Percentiles rank a stretch among this genome's conserved stretches.
Evolutionary conservation across 352 stramenopile species (phyloP).

Genomic region (Pythium plurisporium): DNA sequence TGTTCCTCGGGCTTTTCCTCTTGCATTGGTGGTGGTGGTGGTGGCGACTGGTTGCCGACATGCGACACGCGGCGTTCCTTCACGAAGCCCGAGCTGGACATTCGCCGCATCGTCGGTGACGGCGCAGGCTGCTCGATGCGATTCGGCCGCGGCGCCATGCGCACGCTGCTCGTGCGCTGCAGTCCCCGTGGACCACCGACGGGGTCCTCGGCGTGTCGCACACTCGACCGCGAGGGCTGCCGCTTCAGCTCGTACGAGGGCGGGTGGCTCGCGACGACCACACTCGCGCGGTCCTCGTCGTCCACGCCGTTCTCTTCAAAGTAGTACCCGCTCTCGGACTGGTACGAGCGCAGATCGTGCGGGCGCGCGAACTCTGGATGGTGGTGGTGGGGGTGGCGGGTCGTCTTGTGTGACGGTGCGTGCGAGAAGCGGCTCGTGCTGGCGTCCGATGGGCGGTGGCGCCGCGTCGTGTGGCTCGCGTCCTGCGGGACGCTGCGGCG

Average conservation of each 20-base stretch:
- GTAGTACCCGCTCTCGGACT: conserved; percentile 21
- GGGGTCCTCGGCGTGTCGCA: not conserved
- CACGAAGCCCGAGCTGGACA: not conserved
- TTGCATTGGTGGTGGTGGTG: not conserved
- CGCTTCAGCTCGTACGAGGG: not conserved
- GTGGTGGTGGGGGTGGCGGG: not conserved
- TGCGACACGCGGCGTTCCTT: conserved; percentile 2
- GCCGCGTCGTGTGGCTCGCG: not conserved
- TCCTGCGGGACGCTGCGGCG: not conserved
- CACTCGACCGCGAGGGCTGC: not conserved
- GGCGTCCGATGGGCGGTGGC: conserved; percentile 3
- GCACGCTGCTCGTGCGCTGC: conserved; percentile 6
- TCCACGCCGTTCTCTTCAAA: conserved; percentile 23
- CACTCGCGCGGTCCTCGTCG: conserved; percentile 2
- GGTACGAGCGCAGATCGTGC: conserved; percentile 4
- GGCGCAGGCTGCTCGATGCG: not conserved
- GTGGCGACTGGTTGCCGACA: not conserved
- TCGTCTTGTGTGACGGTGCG: no score
- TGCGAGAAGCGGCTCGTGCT: conserved; percentile 4
- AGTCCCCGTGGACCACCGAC: conserved; percentile 11
- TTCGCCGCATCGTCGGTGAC: not conserved
- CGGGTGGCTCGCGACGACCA: not conserved
- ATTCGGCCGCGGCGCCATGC: conserved; percentile 12
- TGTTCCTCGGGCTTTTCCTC: conserved; percentile 4
- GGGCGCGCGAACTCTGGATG: not conserved